Conservation (phyloP, 257 asterid species). For the Forsythia viridissima region DNA sequence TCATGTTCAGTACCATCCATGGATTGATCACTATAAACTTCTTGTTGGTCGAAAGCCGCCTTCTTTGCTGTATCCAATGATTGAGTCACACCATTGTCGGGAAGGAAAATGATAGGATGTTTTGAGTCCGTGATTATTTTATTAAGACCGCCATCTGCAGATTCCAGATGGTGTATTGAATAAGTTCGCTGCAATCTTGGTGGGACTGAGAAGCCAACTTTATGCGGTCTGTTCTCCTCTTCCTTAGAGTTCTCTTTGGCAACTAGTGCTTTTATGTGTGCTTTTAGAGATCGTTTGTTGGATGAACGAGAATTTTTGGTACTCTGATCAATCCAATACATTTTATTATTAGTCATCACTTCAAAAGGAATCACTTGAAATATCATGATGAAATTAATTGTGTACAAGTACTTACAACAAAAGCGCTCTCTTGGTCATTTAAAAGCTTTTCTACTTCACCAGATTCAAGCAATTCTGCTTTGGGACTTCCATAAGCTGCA, state of each 20-base stretch:
- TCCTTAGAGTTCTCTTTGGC: constrained; percentile 41
- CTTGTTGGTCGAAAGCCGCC: constrained; percentile 10
- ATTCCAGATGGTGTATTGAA: constrained; percentile 66
- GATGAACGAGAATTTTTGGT: constrained; percentile 22
- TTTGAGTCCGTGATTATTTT: constrained; percentile 45
- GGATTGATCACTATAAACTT: not conserved
- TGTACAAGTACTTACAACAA: constrained; percentile 36
- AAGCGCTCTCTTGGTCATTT: constrained; percentile 37
- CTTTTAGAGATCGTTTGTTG: constrained; percentile 56
- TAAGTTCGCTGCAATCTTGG: constrained; percentile 49
- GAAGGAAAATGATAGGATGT: constrained; percentile 39
- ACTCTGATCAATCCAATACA: constrained; percentile 39
- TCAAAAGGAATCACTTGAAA: not conserved
- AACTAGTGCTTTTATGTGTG: constrained; percentile 56
- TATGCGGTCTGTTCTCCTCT: constrained; percentile 14
- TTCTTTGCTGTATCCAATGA: constrained; percentile 18
- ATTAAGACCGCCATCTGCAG: constrained; percentile 30
- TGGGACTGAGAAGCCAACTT: constrained; percentile 27
- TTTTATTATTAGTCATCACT: not conserved
- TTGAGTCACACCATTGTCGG: constrained; percentile 25
- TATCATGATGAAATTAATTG: not conserved
- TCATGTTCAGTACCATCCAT: constrained; percentile 24
- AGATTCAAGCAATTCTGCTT: constrained; percentile 22
- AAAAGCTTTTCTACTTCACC: constrained; percentile 42
- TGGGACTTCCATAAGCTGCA: constrained; percentile 38